These are phyloP conservation scores for Inga leiocalycina DNA, from an alignment of 306 rosid genomes.

Conservation along the genomic window DNA sequence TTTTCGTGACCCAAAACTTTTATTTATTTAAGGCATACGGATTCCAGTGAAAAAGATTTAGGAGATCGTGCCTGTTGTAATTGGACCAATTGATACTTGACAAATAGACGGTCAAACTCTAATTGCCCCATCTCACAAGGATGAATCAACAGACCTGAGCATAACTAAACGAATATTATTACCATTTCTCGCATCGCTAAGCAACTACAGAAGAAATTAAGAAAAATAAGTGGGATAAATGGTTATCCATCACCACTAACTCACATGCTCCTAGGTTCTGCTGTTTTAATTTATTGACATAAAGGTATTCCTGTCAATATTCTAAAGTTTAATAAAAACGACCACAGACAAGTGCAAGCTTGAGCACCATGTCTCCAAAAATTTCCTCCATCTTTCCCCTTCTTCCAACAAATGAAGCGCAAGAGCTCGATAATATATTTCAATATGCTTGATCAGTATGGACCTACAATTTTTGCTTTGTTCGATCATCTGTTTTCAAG, in stretches of 20 bases:
- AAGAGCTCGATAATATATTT: neutral
- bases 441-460: constrained; percentile 1
- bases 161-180: neutral
- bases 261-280: neutral
- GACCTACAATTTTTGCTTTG: constrained; percentile 35
- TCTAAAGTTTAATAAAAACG: neutral
- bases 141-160: neutral
- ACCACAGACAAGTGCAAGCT: no score
- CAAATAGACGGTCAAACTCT: no score
- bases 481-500: constrained; percentile 69
- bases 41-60: no score
- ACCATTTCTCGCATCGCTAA: neutral
- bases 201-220: neutral
- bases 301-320: neutral
- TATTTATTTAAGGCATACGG: no score
- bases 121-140: neutral
- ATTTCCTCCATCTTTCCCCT: neutral
- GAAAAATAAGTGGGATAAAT: neutral
- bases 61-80: no score
- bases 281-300: neutral
- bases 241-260: neutral
- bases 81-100: neutral
- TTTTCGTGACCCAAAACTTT: no score
- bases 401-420: neutral
- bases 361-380: no score